phyloP scores from a whole-genome alignment of 1,284 basidiomycete species.

The Ganoderma lingzhi region DNA sequence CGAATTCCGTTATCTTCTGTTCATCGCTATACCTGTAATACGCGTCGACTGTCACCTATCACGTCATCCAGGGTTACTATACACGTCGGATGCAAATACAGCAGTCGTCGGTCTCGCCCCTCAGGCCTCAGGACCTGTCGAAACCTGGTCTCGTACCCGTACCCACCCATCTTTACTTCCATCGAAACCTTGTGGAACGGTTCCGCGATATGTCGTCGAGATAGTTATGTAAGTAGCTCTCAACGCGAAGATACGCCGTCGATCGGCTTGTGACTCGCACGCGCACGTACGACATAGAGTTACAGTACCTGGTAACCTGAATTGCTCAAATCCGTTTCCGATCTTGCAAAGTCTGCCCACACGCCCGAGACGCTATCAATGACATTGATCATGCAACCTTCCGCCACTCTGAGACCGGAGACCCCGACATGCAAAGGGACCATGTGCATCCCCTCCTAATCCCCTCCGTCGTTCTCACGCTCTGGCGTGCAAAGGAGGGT shows the following conservation, averaged over 20 bases:
- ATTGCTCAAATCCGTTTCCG: background rate
- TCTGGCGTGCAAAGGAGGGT: background rate
- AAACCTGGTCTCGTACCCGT: background rate
- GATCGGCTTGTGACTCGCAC: slow-evolving; percentile 52
- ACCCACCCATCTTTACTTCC: no score
- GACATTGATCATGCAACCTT: background rate
- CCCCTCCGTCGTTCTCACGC: background rate
- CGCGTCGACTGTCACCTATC: slow-evolving; percentile 19
- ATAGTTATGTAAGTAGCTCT: slow-evolving; percentile 39
- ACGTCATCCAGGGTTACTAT: no score
- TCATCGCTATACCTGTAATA: slow-evolving; percentile 79
- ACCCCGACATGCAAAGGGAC: background rate
- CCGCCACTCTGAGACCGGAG: background rate
- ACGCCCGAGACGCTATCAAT: background rate
- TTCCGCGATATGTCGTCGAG: slow-evolving; percentile 59
- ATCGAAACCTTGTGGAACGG: no score
- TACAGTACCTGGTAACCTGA: background rate
- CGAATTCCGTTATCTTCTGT: slow-evolving; percentile 94
- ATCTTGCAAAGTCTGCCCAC: background rate
- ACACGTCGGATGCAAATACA: background rate
- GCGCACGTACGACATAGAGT: no score
- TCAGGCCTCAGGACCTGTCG: background rate
- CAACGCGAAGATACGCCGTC: slow-evolving; percentile 69
- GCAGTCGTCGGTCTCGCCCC: background rate
- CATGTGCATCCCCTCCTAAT: background rate